Base-by-base conservation (phyloP, 768 basidiomycete species). In the Boletus rex-veris region DNA sequence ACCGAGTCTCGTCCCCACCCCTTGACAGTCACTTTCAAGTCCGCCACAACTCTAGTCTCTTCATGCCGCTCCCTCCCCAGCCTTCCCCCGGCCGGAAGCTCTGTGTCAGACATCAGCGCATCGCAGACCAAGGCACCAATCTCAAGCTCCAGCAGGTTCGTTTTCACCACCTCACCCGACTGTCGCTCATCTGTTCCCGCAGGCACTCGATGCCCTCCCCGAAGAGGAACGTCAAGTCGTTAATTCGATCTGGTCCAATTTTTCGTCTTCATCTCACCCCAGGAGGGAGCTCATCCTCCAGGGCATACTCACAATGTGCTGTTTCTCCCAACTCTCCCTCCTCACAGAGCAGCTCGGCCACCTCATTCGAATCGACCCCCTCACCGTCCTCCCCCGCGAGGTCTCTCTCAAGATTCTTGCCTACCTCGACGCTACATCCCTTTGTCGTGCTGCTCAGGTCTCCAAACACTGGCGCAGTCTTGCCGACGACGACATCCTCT, bases 271-370 rank as follows among this genome's bases (percentile, higher is more conserved):
- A 2, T 86, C 93, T 0, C 93, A 98, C 64, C 83, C 88, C 6
- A 85, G 90, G 35, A 83, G 97, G 36, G 92, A 90, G 50, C 84
- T 98, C 68, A 98, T 98, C 67, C 87, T 99, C 45, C 92, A 91
- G 64, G 97, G 97, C 38, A 81, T 99, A 54, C 84, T 99, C 61
- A 98, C 97, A 15, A 98, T 99, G 93, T 98, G 95, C 71, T 98
- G 97, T 74, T 98, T 97, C 77, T 95, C 91, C 44, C 94, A 99
- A 66, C 86, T 99, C 28, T 98, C 97, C 26, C 88, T 98, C 46
- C 86, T 99, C 54, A 88, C 93, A 30, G 92, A 97, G 58, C 88
- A 93, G 49, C 90, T 98, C 55, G 77, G 85, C 33, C 86, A 91
- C 60, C 86, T 98, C 61, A 98, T 97, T 70, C 87, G 97, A 61